Evolutionary conservation across 2,329 filamentous ascomycete genomes (phyloP), one percentile per base, ranked within the genome.

Genomic region (Eurotiales sp.): DNA sequence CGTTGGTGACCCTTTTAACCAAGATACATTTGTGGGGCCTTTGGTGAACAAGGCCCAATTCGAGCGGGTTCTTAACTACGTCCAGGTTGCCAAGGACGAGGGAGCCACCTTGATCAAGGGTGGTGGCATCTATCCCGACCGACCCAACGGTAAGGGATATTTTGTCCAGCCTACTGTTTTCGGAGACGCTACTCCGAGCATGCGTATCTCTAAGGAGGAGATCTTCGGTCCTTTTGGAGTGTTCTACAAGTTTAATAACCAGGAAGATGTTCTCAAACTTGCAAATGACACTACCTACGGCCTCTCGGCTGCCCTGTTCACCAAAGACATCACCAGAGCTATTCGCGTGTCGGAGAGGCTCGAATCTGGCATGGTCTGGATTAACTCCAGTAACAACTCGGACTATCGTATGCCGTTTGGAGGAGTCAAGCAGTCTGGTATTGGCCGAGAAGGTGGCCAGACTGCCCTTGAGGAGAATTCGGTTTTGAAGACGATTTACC

Each of bases 41-140:
- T 66, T 85, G 5, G 79, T 81, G 55, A 85, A 85, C 65, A 67
- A 73, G 56, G 75, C 79, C 73, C 83, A 86, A 64, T 85, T 76
- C 60, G 77, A 83, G 50, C 72, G 73, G 11, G 77, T 81, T 19
- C 76, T 76, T 61, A 62, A 65, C 23, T 76, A 81, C 58, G 72
- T 84, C 47, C 72, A 75, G 12, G 79, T 83, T 53, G 77, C 74
- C 53, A 76, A 76, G 63, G 70, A 71, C 57, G 74, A 77, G 41
- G 76, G 77, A 50, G 73, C 77, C 56, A 72, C 75, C 15, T 72
- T 81, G 53, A 74, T 77, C 4, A 57, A 70, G 14, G 78, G 76
- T 14, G 78, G 77, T 21, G 64, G 70, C 37, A 64, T 27, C 22
- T 43, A 72, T 4, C 14, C 14, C 12, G 47, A 57, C 4, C 29